A percentile compares a stretch with the other conserved stretches of the same genome.
phyloP scores from a whole-genome alignment of 2,329 filamentous ascomycete genomes.

The Xylaria digitata region DNA sequence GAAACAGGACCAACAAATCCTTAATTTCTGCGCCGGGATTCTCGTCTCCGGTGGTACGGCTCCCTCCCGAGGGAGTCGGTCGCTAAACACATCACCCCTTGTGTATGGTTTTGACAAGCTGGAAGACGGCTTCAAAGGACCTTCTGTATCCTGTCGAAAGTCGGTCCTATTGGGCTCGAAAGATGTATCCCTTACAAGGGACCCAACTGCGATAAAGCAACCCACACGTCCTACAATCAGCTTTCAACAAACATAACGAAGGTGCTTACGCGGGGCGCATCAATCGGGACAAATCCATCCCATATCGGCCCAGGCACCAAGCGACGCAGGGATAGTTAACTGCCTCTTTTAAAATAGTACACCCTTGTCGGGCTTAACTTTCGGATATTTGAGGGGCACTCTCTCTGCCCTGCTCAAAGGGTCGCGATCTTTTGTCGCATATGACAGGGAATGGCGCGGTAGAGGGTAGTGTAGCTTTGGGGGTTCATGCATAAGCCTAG shows the following conservation, averaged over 20 bases:
- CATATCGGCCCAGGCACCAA: background rate
- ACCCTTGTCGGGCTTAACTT: constrained; percentile 1
- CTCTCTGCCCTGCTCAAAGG: background rate
- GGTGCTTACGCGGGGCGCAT: constrained; percentile 4
- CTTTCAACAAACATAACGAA: constrained; percentile 1
- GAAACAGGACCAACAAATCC: background rate
- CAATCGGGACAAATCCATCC: background rate
- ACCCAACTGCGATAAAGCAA: background rate
- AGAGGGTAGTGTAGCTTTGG: background rate
- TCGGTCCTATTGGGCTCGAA: constrained; percentile 10
- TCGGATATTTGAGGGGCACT: constrained; percentile 22
- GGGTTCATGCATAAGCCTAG: constrained; percentile 19
- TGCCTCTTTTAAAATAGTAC: constrained; percentile 29
- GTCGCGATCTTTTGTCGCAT: background rate
- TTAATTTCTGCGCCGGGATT: background rate
- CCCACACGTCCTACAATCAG: constrained; percentile 2
- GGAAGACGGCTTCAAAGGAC: background rate
- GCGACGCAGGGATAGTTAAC: constrained; percentile 7
- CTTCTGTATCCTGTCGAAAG: background rate
- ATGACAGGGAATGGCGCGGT: constrained; percentile 4
- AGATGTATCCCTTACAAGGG: background rate
- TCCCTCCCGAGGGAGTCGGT: background rate
- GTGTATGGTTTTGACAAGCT: background rate
- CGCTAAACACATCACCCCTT: background rate
- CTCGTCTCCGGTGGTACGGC: constrained; percentile 3